Evolutionary conservation across 1,284 basidiomycete species (phyloP), one percentile per base, ranked within the genome.

Genomic region (Ustanciosporium gigantosporum): DNA sequence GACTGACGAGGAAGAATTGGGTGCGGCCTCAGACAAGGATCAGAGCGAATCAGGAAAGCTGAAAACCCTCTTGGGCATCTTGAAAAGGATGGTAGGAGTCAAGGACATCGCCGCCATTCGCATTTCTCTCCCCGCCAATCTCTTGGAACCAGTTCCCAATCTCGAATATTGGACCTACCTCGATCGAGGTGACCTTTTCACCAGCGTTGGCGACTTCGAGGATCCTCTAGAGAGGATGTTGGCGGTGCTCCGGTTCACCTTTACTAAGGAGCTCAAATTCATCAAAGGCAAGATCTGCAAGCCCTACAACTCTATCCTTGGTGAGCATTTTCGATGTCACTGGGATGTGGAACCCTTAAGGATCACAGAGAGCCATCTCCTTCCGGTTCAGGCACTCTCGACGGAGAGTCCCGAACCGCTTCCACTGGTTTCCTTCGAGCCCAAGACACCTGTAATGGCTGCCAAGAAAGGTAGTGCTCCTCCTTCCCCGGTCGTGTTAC

Each of bases 181-280:
- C 38, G 92, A 96, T 79, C 84, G 93, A 59, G 91, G 92, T 9
- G 93, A 96, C 79, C 82, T 92, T 36, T 92, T 95, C 46, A 76
- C 88, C 70, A 90, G 80, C 15, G 79, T 96, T 71, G 93, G 91
- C 72, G 90, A 94, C 74, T 88, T 88, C 16, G 83, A 88, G 31
- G 91, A 96, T 74, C 86, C 90, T 20, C 86, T 97, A 57, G 89
- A 93, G 71, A 86, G 93, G 34, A 93, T 97, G 88, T 82, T 97
- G 20, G 88, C 91, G 27, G 88, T 89, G 8, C 79, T 96, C 31
- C 85, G 91, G 21, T 98, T 92, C 79, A 82, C 86, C 9, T 91
- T 70, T 78, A 89, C 90, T 41, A 96, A 96, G 79, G 93, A 98
- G 76, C 87, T 95, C 77, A 95, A 94, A 80, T 94, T 91, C 70